phyloP scores from a whole-genome alignment of 2,329 filamentous ascomycete genomes.

The Fusarium citri region DNA sequence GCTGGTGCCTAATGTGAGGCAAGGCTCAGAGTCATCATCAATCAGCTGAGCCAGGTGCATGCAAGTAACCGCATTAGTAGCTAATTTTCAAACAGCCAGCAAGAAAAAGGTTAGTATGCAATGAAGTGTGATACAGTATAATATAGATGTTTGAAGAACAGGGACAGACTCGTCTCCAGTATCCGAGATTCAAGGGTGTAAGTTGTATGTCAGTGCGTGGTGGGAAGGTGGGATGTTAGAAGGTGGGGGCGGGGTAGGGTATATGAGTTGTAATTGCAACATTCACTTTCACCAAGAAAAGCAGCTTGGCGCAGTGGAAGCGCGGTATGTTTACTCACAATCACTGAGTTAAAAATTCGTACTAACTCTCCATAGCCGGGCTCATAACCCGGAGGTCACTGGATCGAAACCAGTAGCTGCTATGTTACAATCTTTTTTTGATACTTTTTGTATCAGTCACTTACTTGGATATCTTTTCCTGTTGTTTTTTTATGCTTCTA shows the following conservation, averaged over 20 bases:
- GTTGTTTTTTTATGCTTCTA: not conserved
- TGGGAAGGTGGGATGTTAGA: not conserved
- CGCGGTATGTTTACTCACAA: slow-evolving; percentile 6
- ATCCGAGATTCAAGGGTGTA: not conserved
- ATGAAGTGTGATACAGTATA: too few relatives aligned
- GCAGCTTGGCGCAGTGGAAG: slow-evolving; percentile 19
- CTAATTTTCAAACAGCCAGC: not conserved
- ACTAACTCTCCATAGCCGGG: slow-evolving; percentile 12
- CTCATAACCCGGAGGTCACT: slow-evolving; percentile 16
- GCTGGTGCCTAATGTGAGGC: slow-evolving; percentile 13
- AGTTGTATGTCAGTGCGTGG: not conserved
- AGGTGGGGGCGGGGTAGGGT: not conserved
- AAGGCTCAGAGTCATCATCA: slow-evolving; percentile 14
- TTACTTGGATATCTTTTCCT: not conserved
- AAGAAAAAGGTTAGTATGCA: not conserved
- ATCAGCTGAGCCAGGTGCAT: slow-evolving; percentile 14
- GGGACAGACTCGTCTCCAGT: not conserved
- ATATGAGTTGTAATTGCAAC: not conserved
- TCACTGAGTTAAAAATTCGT: not conserved
- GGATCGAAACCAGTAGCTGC: slow-evolving; percentile 17
- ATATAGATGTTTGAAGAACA: not conserved
- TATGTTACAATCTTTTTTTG: slow-evolving; percentile 8
- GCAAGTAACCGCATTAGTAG: not conserved
- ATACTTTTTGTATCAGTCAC: not conserved
- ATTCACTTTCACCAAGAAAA: not conserved